Evolutionary conservation across 2,329 filamentous ascomycete species (phyloP).

Genomic region (Talaromyces sp.): DNA sequence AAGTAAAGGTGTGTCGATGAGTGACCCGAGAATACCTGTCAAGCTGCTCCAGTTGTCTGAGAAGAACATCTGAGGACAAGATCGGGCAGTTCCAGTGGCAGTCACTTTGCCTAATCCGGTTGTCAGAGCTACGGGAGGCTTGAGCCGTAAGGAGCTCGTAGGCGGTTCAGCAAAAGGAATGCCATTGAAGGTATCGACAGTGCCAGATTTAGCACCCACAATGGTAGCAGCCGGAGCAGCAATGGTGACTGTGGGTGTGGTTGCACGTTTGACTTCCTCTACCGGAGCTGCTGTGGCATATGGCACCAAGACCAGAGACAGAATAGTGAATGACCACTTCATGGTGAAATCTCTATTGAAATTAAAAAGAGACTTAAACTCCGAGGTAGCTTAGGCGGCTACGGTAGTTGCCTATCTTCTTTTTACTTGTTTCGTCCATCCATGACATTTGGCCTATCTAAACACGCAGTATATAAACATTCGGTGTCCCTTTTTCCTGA

Average conservation of each 20-base stretch:
- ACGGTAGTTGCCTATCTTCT: neutral
- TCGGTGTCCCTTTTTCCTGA: neutral
- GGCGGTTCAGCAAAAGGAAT: constrained; percentile 75
- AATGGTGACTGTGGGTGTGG: constrained; percentile 4
- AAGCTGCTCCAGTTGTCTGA: constrained; percentile 43
- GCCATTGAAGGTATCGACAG: constrained; percentile 66
- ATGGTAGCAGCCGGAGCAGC: constrained; percentile 51
- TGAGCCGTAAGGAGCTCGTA: constrained; percentile 63
- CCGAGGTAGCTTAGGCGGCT: neutral
- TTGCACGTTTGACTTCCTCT: neutral
- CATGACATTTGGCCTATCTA: neutral
- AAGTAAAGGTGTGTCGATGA: constrained; percentile 58
- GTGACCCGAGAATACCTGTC: constrained; percentile 45
- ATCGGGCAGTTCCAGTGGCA: constrained; percentile 55
- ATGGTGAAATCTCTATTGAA: neutral
- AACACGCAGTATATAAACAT: neutral
- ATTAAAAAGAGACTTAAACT: neutral
- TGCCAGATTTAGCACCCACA: constrained; percentile 31
- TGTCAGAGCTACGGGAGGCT: constrained; percentile 63
- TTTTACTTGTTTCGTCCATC: neutral
- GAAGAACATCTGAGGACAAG: constrained; percentile 70
- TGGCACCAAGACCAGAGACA: neutral
- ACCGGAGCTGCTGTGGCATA: neutral
- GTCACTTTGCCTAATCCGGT: constrained; percentile 58
- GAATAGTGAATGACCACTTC: neutral